Base-by-base conservation (phyloP, 148 eudicot genomes). In the Oxyria digyna region DNA sequence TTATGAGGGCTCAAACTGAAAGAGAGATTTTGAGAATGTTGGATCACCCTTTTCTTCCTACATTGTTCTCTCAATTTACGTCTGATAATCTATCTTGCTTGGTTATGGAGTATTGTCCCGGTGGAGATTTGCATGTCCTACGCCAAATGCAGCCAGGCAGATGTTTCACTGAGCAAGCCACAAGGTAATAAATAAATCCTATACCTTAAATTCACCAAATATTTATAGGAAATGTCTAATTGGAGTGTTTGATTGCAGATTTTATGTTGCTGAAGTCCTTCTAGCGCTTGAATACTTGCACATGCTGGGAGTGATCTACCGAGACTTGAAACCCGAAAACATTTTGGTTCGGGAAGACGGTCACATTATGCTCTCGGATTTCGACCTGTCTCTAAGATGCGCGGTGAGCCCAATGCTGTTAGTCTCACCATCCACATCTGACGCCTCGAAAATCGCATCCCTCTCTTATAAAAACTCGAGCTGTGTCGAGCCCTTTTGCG, bases 81-180 rank as follows among this genome's bases (percentile, higher is more conserved):
- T 90, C 98, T 1, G 97, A 94, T 67, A 90, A 94, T 70, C 59
- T 94, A 20, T 94, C 96, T 5, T 94, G 98, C 74, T 80, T 94
- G 65, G 96, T 89, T 67, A 92, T 92, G 97, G 97, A 92, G 87
- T 92, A 85, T 73, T 92, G 97, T 72, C 97, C 97, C 0, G 94
- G 97, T 68, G 97, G 97, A 57, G 97, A 92, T 78, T 62, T 92
- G 59, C 97, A 92, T 69, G 98, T 94, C 42, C 90, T 94, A 21
- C 78, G 98, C 20, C 98, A 93, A 75, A 85, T 80, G 83, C 98
- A 93, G 73, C 85, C 87, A 67, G 95, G 90, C 54, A 79, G 91
- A 79, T 87, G 82, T 74, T 93, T 93, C 80, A 76, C 85, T 17
- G 98, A 93, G 77, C 91, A 87, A 74, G 95, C 95, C 52, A 87